Percentiles rank a stretch among this genome's conserved stretches.
Evolutionary conservation across 1,284 basidiomycete species (phyloP).

Genomic region (Peniophora sp.): DNA sequence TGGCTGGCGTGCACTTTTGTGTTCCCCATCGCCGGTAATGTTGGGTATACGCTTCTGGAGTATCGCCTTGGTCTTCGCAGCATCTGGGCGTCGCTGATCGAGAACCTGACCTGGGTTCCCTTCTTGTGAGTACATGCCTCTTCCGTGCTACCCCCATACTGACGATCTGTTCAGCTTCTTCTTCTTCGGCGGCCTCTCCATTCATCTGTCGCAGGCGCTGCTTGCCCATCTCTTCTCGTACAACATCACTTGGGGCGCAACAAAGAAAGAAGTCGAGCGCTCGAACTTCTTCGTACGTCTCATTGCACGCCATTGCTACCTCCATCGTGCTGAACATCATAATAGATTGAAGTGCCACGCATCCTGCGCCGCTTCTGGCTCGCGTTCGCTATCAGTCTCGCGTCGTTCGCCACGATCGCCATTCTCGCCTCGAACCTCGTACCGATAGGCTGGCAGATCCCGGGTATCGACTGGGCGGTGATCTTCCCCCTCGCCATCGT

Average conservation of each 20-base stretch:
- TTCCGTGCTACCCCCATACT: constrained; percentile 5
- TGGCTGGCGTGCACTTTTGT: constrained; percentile 73
- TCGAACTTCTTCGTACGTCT: constrained; percentile 66
- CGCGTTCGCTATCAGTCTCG: constrained; percentile 46
- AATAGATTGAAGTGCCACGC: constrained; percentile 63
- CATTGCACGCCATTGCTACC: too few relatives aligned
- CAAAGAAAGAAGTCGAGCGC: constrained; percentile 73
- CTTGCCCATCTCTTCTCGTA: constrained; percentile 79
- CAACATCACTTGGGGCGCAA: constrained; percentile 78
- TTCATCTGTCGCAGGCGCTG: constrained; percentile 67
- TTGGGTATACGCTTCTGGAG: constrained; percentile 64
- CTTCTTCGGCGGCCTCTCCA: constrained; percentile 76
- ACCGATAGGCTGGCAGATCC: constrained; percentile 56
- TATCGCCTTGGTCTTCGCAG: constrained; percentile 66
- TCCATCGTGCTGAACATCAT: too few relatives aligned
- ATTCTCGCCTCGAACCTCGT: constrained; percentile 45
- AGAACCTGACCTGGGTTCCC: constrained; percentile 71
- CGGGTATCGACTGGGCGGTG: constrained; percentile 55
- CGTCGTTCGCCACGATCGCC: constrained; percentile 42
- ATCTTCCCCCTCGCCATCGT: constrained; percentile 60
- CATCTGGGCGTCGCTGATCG: constrained; percentile 43
- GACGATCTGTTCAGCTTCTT: constrained; percentile 55
- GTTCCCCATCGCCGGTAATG: constrained; percentile 67
- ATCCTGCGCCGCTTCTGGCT: constrained; percentile 72
- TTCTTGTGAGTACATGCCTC: constrained; percentile 55